Percentiles rank a stretch among this genome's conserved stretches.
Conservation (phyloP, 345 rosid species). For the Psidium friedrichsthalianum region DNA sequence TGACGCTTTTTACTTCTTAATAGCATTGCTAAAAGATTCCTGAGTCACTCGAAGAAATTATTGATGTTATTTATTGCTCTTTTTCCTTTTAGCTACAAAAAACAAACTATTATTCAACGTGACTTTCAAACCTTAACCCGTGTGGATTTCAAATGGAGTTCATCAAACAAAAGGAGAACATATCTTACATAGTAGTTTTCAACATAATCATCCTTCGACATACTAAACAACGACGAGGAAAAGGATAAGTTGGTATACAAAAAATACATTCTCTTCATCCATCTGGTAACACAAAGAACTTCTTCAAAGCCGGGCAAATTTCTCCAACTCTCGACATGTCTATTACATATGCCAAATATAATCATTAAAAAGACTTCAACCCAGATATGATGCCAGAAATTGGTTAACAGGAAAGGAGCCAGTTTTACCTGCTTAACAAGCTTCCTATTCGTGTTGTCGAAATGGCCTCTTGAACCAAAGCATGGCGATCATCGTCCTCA, state of each 20-base stretch:
- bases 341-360: neutral
- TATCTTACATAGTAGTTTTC: no score
- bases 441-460: no score
- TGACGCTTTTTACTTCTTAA: no score
- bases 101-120: no score
- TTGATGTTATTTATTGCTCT: no score
- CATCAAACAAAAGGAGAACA: no score
- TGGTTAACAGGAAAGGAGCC: neutral
- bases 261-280: neutral
- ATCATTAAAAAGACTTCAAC: neutral
- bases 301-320: neutral
- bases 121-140: neutral
- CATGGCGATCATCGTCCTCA: no score
- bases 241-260: neutral
- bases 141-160: neutral
- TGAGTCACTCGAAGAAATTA: no score
- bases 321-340: neutral
- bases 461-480: no score
- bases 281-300: accelerated
- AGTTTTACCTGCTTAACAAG: no score
- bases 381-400: neutral
- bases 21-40: no score
- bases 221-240: neutral
- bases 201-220: neutral
- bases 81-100: no score